These are phyloP conservation scores for Epichloe coenophiala DNA, from an alignment of 2,329 filamentous ascomycete genomes.

Conservation along the genomic window DNA sequence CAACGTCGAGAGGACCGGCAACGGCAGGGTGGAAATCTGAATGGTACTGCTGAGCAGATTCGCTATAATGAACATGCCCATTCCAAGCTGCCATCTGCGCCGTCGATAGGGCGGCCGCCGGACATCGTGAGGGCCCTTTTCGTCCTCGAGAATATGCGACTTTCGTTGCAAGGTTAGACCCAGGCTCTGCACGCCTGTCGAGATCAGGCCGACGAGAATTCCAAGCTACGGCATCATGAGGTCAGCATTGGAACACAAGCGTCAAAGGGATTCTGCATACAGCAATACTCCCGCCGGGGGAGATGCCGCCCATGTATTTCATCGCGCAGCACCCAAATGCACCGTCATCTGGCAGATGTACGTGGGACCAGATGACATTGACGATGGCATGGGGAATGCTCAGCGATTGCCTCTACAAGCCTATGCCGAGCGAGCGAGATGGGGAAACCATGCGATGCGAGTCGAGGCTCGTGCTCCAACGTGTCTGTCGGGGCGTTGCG, in stretches of 20 bases:
- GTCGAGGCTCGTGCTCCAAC: not conserved
- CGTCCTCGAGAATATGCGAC: conserved; percentile 94
- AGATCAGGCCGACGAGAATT: conserved; percentile 83
- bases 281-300: conserved; percentile 64
- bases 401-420: not conserved
- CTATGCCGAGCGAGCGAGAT: not conserved
- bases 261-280: conserved; percentile 31
- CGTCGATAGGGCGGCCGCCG: conserved; percentile 79
- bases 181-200: conserved; percentile 87
- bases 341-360: conserved; percentile 32
- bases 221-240: conserved; percentile 49
- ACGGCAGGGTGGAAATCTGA: conserved; percentile 88
- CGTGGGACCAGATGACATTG: not conserved
- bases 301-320: conserved; percentile 62
- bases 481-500: not conserved
- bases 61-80: conserved; percentile 92
- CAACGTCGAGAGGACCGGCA: conserved; percentile 87
- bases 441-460: not conserved
- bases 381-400: conserved; percentile 2
- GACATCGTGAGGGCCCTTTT: conserved; percentile 66
- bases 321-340: conserved; percentile 36
- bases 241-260: not conserved
- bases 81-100: conserved; percentile 89
- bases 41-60: conserved; percentile 93
- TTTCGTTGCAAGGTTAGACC: conserved; percentile 94